phyloP scores from a whole-genome alignment of 345 rosid species.

The Ceriops zippeliana region DNA sequence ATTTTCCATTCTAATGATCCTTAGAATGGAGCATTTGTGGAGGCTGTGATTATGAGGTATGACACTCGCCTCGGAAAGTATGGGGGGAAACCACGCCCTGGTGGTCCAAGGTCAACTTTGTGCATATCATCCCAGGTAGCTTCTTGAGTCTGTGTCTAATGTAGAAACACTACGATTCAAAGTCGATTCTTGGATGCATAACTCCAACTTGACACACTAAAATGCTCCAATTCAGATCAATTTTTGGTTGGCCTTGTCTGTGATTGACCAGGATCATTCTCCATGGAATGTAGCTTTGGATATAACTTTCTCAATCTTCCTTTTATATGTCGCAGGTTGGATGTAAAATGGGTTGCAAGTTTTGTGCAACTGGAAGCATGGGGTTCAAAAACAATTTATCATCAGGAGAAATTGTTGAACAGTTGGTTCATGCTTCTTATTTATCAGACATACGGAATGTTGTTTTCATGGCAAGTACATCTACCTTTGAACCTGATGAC shows the following conservation, averaged over 20 bases:
- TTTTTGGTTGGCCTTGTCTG: neutral
- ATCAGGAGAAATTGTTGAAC: conserved; percentile 92
- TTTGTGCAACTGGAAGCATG: conserved; percentile 99
- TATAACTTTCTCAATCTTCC: neutral
- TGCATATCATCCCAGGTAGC: conserved; percentile 92
- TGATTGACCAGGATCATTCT: neutral
- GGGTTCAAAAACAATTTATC: conserved; percentile 83
- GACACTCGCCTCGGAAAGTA: conserved; percentile 82
- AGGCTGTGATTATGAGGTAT: conserved; percentile 92
- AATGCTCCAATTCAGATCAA: neutral
- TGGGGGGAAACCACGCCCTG: conserved; percentile 82
- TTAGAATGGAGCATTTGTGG: conserved; percentile 82
- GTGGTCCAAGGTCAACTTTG: conserved; percentile 75
- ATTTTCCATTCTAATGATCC: neutral
- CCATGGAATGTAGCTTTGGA: neutral
- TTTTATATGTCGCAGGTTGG: conserved; percentile 59
- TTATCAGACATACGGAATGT: conserved; percentile 72
- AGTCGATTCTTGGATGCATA: neutral
- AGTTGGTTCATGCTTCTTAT: conserved; percentile 83
- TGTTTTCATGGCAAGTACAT: conserved; percentile 74
- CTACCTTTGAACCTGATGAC: neutral
- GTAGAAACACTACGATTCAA: neutral
- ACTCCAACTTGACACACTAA: neutral
- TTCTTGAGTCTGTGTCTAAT: neutral
- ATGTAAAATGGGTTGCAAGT: conserved; percentile 98